Percentiles rank a stretch among this genome's conserved stretches.
Evolutionary conservation across 148 eudicot species (phyloP).

Genomic region (Silene uniflora): DNA sequence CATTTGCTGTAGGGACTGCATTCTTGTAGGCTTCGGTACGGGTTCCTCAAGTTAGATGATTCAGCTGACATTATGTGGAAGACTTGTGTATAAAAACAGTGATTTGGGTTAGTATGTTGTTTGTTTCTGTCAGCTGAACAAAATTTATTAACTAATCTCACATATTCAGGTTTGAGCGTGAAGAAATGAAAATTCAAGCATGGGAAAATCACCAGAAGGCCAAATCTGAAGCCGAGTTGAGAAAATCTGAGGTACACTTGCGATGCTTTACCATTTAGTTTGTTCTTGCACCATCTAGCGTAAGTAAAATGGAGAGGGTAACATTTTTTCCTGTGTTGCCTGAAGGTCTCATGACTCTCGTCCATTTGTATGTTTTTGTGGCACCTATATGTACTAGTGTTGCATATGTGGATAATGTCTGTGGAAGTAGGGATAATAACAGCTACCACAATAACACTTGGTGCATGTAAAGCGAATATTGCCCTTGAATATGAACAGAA

Average conservation of each 20-base stretch:
- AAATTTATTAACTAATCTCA: not conserved
- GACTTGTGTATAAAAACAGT: too few relatives aligned
- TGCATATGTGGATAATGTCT: not conserved
- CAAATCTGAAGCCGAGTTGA: slow-evolving; percentile 61
- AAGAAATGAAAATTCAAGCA: slow-evolving; percentile 67
- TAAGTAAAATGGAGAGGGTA: too few relatives aligned
- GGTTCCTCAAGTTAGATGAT: too few relatives aligned
- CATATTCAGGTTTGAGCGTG: slow-evolving; percentile 55
- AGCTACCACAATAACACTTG: not conserved
- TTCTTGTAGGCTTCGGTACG: too few relatives aligned
- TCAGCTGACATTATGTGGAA: too few relatives aligned
- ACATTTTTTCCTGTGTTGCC: not conserved
- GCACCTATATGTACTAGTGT: not conserved
- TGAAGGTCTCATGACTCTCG: too few relatives aligned
- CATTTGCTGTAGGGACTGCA: too few relatives aligned
- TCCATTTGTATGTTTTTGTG: not conserved
- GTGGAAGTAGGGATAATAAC: not conserved
- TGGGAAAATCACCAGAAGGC: slow-evolving; percentile 75
- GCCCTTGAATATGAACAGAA: too few relatives aligned
- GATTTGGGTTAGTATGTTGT: too few relatives aligned
- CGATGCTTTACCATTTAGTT: not conserved
- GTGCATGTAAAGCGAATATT: not conserved
- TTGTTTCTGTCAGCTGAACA: not conserved
- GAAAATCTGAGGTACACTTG: slow-evolving; percentile 47
- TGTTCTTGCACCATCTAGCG: not conserved